These are phyloP conservation scores for Aspergillus fischeri DNA, from an alignment of 2,329 filamentous ascomycete species.

Conservation along the genomic window DNA sequence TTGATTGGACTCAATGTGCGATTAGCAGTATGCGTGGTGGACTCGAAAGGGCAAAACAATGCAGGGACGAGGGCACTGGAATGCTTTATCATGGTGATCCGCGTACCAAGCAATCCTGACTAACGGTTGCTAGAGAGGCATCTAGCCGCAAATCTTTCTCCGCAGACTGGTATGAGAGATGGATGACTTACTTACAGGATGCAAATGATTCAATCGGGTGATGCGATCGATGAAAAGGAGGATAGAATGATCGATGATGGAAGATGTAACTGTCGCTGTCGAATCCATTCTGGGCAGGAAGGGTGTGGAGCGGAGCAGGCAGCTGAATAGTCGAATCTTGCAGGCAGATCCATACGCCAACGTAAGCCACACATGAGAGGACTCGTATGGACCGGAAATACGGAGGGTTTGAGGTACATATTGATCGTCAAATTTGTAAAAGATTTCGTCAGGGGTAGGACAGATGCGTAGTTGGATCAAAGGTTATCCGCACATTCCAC, in stretches of 20 bases:
- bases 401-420: background rate
- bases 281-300: background rate
- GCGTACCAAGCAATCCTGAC: background rate
- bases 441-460: background rate
- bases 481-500: background rate
- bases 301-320: constrained; percentile 3
- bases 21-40: constrained; percentile 9
- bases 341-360: background rate
- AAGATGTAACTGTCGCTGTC: background rate
- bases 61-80: constrained; percentile 16
- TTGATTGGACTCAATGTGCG: constrained; percentile 3
- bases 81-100: constrained; percentile 9
- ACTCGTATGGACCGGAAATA: background rate
- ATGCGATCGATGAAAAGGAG: background rate
- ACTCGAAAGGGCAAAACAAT: constrained; percentile 14
- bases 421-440: background rate
- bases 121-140: background rate
- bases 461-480: background rate
- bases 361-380: background rate
- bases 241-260: background rate
- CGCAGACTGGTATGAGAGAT: background rate
- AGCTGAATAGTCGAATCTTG: background rate
- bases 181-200: constrained; percentile 9
- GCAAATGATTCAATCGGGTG: constrained; percentile 7
- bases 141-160: background rate